These are phyloP conservation scores for Pseudogymnoascus sp. DNA, from an alignment of 2,329 filamentous ascomycete genomes.

Conservation along the genomic window DNA sequence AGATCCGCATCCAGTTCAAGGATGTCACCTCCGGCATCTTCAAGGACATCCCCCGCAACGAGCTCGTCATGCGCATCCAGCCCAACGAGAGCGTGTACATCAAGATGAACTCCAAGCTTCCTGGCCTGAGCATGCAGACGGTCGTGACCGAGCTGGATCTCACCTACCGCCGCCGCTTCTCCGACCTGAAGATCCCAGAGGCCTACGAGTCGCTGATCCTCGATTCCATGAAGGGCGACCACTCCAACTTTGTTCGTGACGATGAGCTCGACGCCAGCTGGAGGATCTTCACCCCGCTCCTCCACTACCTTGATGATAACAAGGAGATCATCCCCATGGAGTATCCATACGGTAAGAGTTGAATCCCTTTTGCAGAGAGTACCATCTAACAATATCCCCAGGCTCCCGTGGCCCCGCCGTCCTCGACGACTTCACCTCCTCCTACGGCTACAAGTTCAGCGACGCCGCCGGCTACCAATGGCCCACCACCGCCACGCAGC, in stretches of 20 bases:
- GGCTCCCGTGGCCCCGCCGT: slow-evolving; percentile 94
- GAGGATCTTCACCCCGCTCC: slow-evolving; percentile 94
- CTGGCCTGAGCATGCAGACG: slow-evolving; percentile 97
- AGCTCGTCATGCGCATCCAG: slow-evolving; percentile 98
- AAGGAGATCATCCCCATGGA: slow-evolving; percentile 99
- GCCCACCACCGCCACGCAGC: slow-evolving; percentile 67
- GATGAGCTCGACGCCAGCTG: slow-evolving; percentile 96
- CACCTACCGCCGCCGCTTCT: slow-evolving; percentile 96
- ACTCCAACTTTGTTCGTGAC: slow-evolving; percentile 98
- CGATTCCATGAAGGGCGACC: slow-evolving; percentile 95
- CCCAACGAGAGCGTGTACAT: slow-evolving; percentile 99
- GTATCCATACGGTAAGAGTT: slow-evolving; percentile 84
- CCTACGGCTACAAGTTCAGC: slow-evolving; percentile 98
- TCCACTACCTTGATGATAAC: slow-evolving; percentile 98
- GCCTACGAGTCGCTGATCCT: slow-evolving; percentile 97
- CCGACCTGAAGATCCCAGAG: slow-evolving; percentile 97
- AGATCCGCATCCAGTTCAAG: slow-evolving; percentile 98
- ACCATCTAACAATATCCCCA: slow-evolving; percentile 31
- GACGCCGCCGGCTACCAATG: slow-evolving; percentile 94
- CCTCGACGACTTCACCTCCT: slow-evolving; percentile 94
- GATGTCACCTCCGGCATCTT: slow-evolving; percentile 99
- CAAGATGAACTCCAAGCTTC: slow-evolving; percentile 99
- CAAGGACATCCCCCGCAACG: slow-evolving; percentile 98
- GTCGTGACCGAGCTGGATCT: slow-evolving; percentile 97
- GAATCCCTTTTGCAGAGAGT: background rate